Evolutionary conservation across 2,329 filamentous ascomycete genomes (phyloP).

Genomic region (Erysiphe pulchra): DNA sequence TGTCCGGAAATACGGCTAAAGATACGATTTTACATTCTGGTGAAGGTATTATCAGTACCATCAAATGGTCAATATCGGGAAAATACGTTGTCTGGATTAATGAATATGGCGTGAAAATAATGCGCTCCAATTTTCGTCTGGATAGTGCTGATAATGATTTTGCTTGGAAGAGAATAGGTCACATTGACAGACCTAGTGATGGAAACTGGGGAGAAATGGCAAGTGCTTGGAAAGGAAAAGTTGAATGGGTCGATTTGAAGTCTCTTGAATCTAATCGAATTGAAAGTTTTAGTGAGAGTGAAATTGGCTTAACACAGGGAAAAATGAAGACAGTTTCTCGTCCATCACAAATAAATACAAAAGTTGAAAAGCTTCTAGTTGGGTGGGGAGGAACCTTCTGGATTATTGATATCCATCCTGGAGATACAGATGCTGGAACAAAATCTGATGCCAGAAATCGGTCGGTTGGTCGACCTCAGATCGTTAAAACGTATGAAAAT

Average conservation of each 20-base stretch:
- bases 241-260: conserved; percentile 79
- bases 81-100: conserved; percentile 91
- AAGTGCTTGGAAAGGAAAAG: conserved; percentile 73
- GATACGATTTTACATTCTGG: conserved; percentile 77
- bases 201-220: conserved; percentile 92
- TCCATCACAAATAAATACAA: conserved; percentile 20
- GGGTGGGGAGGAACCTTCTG: conserved; percentile 94
- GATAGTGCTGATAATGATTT: conserved; percentile 52
- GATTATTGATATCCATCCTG: conserved; percentile 76
- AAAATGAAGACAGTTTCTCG: conserved; percentile 24
- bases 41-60: conserved; percentile 70
- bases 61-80: conserved; percentile 85
- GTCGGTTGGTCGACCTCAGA: conserved; percentile 58
- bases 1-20: conserved; percentile 53
- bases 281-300: conserved; percentile 12
- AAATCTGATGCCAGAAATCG: conserved; percentile 32
- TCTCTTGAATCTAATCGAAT: conserved; percentile 49
- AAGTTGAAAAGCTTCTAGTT: conserved; percentile 58
- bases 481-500: conserved; percentile 60
- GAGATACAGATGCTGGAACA: conserved; percentile 38
- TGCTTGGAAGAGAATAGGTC: conserved; percentile 84
- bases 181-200: conserved; percentile 69
- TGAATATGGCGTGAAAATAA: conserved; percentile 92
- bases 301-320: conserved; percentile 17
- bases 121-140: conserved; percentile 67